Percentiles rank a stretch among this genome's conserved stretches.
Conservation (phyloP, 2,329 filamentous ascomycete species). For the Trichoderma brevicompactum region DNA sequence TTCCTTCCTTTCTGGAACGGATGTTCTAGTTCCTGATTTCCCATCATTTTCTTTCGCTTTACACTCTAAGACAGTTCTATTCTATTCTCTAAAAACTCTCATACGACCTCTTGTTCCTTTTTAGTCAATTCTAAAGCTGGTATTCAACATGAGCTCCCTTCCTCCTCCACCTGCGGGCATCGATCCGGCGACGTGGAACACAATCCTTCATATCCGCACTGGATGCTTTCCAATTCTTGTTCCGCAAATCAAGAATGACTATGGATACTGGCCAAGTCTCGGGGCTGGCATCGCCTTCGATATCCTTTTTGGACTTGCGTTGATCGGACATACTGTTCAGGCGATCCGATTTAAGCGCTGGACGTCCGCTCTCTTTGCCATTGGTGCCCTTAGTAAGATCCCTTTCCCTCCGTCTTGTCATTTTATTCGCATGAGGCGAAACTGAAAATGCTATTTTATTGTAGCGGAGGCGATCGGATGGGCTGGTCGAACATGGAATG, state of each 20-base stretch:
- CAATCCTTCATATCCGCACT: neutral
- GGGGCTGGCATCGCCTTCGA: conserved; percentile 10
- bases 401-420: neutral
- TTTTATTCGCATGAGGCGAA: too few species aligned
- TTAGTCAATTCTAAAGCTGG: too few species aligned
- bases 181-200: neutral
- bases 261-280: conserved; percentile 8
- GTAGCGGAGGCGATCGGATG: conserved; percentile 51
- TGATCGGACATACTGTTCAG: conserved; percentile 1
- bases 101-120: neutral
- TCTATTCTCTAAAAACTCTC: neutral
- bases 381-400: neutral
- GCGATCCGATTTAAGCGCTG: neutral
- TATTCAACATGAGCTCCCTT: neutral
- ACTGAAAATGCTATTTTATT: neutral
- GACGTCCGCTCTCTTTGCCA: conserved; percentile 1
- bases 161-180: neutral
- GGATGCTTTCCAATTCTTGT: neutral
- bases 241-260: neutral
- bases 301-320: neutral
- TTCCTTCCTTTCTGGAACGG: too few species aligned
- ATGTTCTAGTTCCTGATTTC: too few species aligned
- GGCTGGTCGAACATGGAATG: conserved; percentile 53
- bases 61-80: neutral
- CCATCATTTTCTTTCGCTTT: neutral